Conservation (phyloP, 441 rosid species). For the Arabidopsis hybrid region DNA sequence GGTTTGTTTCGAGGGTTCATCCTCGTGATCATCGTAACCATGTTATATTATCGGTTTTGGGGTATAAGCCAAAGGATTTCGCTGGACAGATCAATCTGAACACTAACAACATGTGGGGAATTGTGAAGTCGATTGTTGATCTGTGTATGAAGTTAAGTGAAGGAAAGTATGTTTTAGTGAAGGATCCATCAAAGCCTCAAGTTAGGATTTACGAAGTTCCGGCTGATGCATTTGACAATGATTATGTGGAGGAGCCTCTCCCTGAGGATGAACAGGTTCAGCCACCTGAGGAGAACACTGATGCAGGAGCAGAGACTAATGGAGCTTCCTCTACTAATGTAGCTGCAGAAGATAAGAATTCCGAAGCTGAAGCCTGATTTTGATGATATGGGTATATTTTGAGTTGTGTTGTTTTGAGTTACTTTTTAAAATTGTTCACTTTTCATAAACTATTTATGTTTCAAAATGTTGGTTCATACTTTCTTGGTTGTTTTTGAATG, state of each 20-base stretch:
- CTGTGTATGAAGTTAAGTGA: conserved; percentile 93
- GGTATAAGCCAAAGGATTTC: conserved; percentile 85
- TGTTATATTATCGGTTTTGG: conserved; percentile 85
- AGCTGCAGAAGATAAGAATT: conserved; percentile 56
- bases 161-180: conserved; percentile 91
- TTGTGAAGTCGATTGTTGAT: conserved; percentile 89
- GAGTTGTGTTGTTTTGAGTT: conserved; percentile 14
- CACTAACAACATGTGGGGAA: conserved; percentile 94
- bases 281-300: conserved; percentile 69
- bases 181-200: conserved; percentile 93
- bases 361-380: conserved; percentile 53
- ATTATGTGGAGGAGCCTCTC: conserved; percentile 90
- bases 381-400: conserved; percentile 21
- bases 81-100: conserved; percentile 90
- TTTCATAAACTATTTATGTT: conserved; percentile 6
- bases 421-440: background rate
- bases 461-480: background rate
- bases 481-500: background rate
- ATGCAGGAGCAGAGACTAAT: conserved; percentile 57
- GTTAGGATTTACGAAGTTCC: conserved; percentile 96
- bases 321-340: conserved; percentile 49
- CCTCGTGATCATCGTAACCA: conserved; percentile 96
- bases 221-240: conserved; percentile 94
- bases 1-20: conserved; percentile 92
- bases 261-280: conserved; percentile 96